A percentile compares a stretch with the other conserved stretches of the same genome.
These are phyloP conservation scores for Sideroxylon spinosum DNA, from an alignment of 179 eudicot species.

Conservation along the genomic window DNA sequence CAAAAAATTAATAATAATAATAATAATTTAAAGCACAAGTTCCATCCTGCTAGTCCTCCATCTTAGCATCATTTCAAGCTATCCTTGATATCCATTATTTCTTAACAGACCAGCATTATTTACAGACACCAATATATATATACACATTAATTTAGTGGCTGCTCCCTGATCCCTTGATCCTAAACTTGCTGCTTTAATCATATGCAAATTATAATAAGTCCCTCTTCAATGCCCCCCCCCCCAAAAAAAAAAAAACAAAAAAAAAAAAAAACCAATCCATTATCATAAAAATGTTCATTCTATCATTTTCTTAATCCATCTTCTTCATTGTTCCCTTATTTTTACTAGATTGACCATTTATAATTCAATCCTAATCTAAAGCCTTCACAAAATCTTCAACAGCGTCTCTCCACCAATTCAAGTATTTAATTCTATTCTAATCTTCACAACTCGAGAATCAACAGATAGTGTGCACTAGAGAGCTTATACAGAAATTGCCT, in stretches of 20 bases:
- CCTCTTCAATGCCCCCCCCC: background rate
- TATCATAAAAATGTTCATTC: background rate
- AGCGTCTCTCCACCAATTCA: background rate
- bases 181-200: background rate
- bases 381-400: background rate
- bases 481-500: too few species aligned
- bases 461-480: too few species aligned
- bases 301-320: background rate
- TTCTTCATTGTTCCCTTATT: background rate
- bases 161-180: background rate
- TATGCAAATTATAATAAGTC: background rate
- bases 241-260: too few species aligned
- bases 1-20: too few species aligned
- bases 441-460: slow-evolving; percentile 1
- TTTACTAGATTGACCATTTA: background rate
- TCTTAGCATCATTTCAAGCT: background rate
- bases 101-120: background rate
- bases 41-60: background rate
- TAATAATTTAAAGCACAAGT: background rate
- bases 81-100: background rate
- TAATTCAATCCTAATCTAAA: background rate
- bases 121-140: background rate
- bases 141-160: background rate
- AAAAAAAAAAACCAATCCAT: background rate
- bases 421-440: background rate